A percentile compares a stretch with the other conserved stretches of the same genome.
phyloP scores from a whole-genome alignment of 768 basidiomycete species.

The Amanita phalloides region DNA sequence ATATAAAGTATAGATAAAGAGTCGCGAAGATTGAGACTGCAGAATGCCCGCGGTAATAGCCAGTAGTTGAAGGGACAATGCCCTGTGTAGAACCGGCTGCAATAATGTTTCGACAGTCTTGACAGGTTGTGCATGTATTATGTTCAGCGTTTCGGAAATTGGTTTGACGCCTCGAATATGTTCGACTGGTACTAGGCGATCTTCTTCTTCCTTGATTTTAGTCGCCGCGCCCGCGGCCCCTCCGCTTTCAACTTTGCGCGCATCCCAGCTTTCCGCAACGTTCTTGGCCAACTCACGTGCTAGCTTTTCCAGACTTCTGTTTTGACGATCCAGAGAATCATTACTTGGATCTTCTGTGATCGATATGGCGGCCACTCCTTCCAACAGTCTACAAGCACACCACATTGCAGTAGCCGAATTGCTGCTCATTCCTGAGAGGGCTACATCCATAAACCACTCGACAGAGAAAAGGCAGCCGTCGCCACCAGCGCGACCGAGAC shows the following conservation, averaged over 20 bases:
- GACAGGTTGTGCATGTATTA: constrained; percentile 25
- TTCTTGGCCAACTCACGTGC: constrained; percentile 50
- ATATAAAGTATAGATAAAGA: constrained; percentile 76
- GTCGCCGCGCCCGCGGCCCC: constrained; percentile 9
- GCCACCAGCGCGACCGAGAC: constrained; percentile 59
- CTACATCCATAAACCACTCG: constrained; percentile 69
- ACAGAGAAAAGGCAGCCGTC: constrained; percentile 65
- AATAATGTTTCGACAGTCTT: constrained; percentile 15
- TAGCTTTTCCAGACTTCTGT: constrained; percentile 52
- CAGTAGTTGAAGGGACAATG: constrained; percentile 65
- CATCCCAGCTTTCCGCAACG: constrained; percentile 67
- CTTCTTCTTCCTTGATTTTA: constrained; percentile 12
- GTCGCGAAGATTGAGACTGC: constrained; percentile 55
- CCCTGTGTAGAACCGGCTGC: constrained; percentile 60
- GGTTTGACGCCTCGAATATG: constrained; percentile 55
- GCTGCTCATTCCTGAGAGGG: constrained; percentile 29
- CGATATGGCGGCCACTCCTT: constrained; percentile 50
- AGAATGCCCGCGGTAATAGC: constrained; percentile 63
- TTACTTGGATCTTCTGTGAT: constrained; percentile 22
- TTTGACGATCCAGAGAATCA: constrained; percentile 20
- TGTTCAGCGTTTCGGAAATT: constrained; percentile 47
- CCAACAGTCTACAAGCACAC: constrained; percentile 69
- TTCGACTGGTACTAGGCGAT: constrained; percentile 34
- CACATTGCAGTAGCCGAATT: constrained; percentile 67
- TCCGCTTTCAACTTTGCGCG: constrained; percentile 20